Evolutionary conservation across 495 filamentous ascomycete genomes (phyloP).

Genomic region (Penicillium lagena): DNA sequence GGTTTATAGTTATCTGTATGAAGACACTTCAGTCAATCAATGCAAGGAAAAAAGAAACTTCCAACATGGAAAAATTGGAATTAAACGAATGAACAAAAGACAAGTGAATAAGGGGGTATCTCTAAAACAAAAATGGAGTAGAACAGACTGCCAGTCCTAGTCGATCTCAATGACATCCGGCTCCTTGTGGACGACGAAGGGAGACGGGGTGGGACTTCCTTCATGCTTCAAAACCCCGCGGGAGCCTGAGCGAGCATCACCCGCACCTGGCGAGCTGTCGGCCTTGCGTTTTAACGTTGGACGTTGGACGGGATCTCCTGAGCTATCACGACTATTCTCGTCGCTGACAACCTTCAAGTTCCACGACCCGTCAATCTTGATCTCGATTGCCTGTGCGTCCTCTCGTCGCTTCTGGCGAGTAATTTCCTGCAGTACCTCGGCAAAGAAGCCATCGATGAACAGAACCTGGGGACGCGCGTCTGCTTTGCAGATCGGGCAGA

Average conservation of each 20-base stretch:
- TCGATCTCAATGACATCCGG: constrained; percentile 19
- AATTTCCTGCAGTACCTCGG: constrained; percentile 46
- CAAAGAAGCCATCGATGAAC: constrained; percentile 64
- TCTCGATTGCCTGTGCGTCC: constrained; percentile 49
- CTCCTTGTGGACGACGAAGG: constrained; percentile 1
- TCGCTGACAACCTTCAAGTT: constrained; percentile 27
- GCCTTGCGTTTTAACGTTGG: constrained; percentile 12
- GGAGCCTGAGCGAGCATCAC: too few species aligned
- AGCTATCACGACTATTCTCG: background rate
- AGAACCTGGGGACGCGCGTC: constrained; percentile 70
- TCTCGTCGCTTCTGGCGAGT: constrained; percentile 25
- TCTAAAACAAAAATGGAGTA: too few species aligned
- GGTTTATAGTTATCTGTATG: background rate
- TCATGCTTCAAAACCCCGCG: too few species aligned
- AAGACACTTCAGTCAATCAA: constrained; percentile 1
- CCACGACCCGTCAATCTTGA: constrained; percentile 57
- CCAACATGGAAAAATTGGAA: too few species aligned
- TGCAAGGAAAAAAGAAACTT: constrained; percentile 10
- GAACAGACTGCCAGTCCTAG: background rate
- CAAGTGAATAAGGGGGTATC: too few species aligned
- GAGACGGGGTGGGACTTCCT: background rate
- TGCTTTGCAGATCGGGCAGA: constrained; percentile 68
- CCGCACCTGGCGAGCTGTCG: background rate
- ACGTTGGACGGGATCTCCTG: background rate
- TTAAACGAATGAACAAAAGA: too few species aligned